phyloP scores from a whole-genome alignment of 805 yeast genomes.

The Ogataea henricii region DNA sequence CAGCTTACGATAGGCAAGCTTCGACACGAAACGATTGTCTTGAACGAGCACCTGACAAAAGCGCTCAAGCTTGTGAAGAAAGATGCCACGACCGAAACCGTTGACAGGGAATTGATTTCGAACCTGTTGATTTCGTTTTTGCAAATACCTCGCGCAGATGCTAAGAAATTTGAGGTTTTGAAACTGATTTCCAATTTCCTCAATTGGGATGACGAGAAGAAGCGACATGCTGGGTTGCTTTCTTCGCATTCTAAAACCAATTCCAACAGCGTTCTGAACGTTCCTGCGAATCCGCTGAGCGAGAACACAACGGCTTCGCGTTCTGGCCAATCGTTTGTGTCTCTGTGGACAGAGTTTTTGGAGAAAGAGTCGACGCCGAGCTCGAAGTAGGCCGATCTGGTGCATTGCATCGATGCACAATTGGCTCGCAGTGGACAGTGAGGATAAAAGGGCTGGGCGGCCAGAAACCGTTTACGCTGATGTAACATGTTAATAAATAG shows the following conservation, averaged over 20 bases:
- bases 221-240: slow-evolving; percentile 71
- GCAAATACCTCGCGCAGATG: slow-evolving; percentile 86
- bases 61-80: slow-evolving; percentile 83
- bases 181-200: slow-evolving; percentile 79
- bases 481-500: not conserved
- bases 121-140: slow-evolving; percentile 84
- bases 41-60: slow-evolving; percentile 94
- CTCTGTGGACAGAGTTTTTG: slow-evolving; percentile 77
- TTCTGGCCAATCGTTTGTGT: slow-evolving; percentile 51
- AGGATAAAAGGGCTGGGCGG: not conserved
- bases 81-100: slow-evolving; percentile 70
- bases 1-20: slow-evolving; percentile 83
- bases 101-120: slow-evolving; percentile 86
- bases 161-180: slow-evolving; percentile 91
- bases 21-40: slow-evolving; percentile 89
- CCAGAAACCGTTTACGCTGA: not conserved
- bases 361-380: slow-evolving; percentile 64
- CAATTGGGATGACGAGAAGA: slow-evolving; percentile 85
- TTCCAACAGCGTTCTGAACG: slow-evolving; percentile 36
- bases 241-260: slow-evolving; percentile 26
- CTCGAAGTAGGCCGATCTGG: slow-evolving; percentile 1
- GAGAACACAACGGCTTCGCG: slow-evolving; percentile 31
- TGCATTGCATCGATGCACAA: not conserved
- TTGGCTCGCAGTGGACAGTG: not conserved
- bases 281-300: slow-evolving; percentile 23